Percentiles rank a stretch among this genome's conserved stretches.
Evolutionary conservation across 2,329 filamentous ascomycete species (phyloP).

Genomic region (Botryotinia calthae): DNA sequence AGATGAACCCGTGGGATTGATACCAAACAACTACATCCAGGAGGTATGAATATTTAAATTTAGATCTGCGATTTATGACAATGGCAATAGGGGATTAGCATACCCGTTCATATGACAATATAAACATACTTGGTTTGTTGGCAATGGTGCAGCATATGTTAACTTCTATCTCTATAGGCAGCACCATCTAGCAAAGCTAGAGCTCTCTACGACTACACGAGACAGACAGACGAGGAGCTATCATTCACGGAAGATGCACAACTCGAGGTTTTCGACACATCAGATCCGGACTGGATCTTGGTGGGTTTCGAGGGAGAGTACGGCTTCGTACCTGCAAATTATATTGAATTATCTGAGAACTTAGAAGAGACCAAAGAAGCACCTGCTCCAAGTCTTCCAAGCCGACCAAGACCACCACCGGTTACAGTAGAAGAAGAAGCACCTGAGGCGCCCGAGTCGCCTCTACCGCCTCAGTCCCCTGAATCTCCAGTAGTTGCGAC

Average conservation of each 20-base stretch:
- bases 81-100: background rate
- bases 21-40: conserved; percentile 94
- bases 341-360: conserved; percentile 70
- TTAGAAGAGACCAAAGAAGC: conserved; percentile 37
- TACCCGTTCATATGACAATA: background rate
- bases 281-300: conserved; percentile 95
- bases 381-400: conserved; percentile 39
- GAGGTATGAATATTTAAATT: conserved; percentile 60
- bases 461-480: conserved; percentile 11
- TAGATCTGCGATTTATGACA: background rate
- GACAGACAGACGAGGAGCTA: conserved; percentile 96
- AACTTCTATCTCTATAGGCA: conserved; percentile 49
- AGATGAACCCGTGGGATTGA: conserved; percentile 44
- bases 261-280: conserved; percentile 81
- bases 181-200: conserved; percentile 68
- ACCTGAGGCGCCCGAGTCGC: conserved; percentile 12
- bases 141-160: conserved; percentile 15
- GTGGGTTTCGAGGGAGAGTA: conserved; percentile 82
- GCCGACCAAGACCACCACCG: conserved; percentile 38
- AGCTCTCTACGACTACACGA: conserved; percentile 96
- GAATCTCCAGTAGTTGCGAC: conserved; percentile 23
- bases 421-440: conserved; percentile 29
- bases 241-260: conserved; percentile 88
- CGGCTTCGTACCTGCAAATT: conserved; percentile 94
- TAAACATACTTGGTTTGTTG: background rate